These are phyloP conservation scores for Pezicula neosporulosa DNA, from an alignment of 2,329 filamentous ascomycete species.

Conservation along the genomic window DNA sequence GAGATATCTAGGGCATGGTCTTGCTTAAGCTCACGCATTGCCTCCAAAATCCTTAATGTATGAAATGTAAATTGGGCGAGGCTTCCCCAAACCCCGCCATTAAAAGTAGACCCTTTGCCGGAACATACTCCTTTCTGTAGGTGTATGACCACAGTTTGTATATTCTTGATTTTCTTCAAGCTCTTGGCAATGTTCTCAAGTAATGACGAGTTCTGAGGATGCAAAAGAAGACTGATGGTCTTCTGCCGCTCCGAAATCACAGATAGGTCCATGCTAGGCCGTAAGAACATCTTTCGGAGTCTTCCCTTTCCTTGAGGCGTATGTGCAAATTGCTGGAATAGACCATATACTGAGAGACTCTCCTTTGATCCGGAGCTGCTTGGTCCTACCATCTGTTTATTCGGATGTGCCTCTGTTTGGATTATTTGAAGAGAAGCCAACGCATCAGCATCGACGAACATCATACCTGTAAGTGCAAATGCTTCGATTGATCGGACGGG, in stretches of 20 bases:
- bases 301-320: constrained; percentile 75
- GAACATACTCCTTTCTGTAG: constrained; percentile 73
- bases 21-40: constrained; percentile 53
- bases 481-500: constrained; percentile 65
- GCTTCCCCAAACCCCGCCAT: constrained; percentile 69
- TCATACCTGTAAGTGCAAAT: constrained; percentile 63
- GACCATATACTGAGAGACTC: constrained; percentile 76
- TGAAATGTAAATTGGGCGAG: constrained; percentile 69
- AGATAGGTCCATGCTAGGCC: constrained; percentile 66
- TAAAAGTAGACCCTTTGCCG: constrained; percentile 39
- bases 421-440: constrained; percentile 82
- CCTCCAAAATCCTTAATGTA: constrained; percentile 65
- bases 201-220: constrained; percentile 60
- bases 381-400: constrained; percentile 71
- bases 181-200: constrained; percentile 54
- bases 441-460: constrained; percentile 81
- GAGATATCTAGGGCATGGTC: constrained; percentile 49
- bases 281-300: constrained; percentile 77
- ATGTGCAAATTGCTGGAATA: constrained; percentile 71
- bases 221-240: constrained; percentile 64
- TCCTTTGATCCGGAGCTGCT: constrained; percentile 68
- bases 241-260: constrained; percentile 70
- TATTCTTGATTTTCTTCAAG: constrained; percentile 72
- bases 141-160: constrained; percentile 64
- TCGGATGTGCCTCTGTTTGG: constrained; percentile 78